A percentile compares a stretch with the other conserved stretches of the same genome.
Conservation (phyloP, 2,329 filamentous ascomycete species). For the Hortaea werneckii region DNA sequence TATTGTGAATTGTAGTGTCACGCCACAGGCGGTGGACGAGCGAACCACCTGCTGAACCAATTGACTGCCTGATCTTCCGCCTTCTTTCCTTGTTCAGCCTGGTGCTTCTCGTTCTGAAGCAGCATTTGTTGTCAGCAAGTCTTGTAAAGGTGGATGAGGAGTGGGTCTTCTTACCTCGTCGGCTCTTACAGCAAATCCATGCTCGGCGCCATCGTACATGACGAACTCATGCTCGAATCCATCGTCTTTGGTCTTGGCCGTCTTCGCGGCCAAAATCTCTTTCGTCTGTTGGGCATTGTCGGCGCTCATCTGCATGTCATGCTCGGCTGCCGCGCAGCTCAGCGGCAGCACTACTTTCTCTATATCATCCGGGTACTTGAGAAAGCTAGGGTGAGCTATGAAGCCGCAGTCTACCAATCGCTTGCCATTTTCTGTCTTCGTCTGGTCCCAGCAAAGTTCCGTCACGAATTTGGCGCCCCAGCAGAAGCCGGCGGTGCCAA, state of each 20-base stretch:
- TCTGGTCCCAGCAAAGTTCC: constrained; percentile 23
- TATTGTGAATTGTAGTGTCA: not conserved
- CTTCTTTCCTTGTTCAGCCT: constrained; percentile 25
- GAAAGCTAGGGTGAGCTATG: constrained; percentile 26
- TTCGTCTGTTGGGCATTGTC: constrained; percentile 24
- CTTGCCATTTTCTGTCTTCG: constrained; percentile 19
- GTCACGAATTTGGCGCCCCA: constrained; percentile 25
- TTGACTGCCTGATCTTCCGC: constrained; percentile 29
- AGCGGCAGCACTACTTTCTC: constrained; percentile 25
- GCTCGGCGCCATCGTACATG: constrained; percentile 26
- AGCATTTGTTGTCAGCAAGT: constrained; percentile 7
- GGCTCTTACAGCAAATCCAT: constrained; percentile 26
- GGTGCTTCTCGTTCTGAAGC: constrained; percentile 18
- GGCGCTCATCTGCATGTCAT: constrained; percentile 19
- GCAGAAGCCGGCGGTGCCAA: constrained; percentile 27
- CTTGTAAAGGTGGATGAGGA: no score
- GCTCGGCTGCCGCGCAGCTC: constrained; percentile 24
- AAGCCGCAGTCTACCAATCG: constrained; percentile 25
- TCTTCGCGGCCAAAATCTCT: constrained; percentile 25
- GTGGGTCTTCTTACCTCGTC: constrained; percentile 1
- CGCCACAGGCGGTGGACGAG: constrained; percentile 2
- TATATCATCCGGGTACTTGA: constrained; percentile 26
- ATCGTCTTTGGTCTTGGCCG: constrained; percentile 20
- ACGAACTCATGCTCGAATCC: constrained; percentile 29
- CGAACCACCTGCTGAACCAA: constrained; percentile 30